Percentiles rank a stretch among this genome's conserved stretches.
These are phyloP conservation scores for Tillandsia leiboldiana DNA, from an alignment of 176 grass and related monocot genomes.

Conservation along the genomic window DNA sequence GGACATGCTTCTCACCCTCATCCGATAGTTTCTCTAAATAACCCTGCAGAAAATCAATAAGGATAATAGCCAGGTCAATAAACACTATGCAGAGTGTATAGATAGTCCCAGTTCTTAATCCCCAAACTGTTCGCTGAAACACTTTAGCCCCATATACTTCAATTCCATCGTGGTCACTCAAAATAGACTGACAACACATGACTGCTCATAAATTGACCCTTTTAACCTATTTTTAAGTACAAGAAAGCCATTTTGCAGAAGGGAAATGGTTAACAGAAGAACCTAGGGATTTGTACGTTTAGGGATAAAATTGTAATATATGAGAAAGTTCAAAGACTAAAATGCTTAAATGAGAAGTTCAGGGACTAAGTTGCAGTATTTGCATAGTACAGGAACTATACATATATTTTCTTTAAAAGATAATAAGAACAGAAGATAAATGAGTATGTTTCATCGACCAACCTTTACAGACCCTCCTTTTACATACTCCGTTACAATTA, in stretches of 20 bases:
- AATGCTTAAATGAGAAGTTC: no score
- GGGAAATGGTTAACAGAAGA: no score
- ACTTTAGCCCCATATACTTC: no score
- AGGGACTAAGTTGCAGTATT: no score
- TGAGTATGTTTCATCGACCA: slow-evolving; percentile 10
- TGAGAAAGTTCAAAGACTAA: no score
- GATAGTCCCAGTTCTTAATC: not conserved
- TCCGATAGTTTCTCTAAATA: slow-evolving; percentile 61
- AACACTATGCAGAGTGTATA: not conserved
- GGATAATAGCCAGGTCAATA: not conserved
- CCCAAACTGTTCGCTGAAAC: no score
- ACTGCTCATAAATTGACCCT: slow-evolving; percentile 2
- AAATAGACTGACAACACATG: no score
- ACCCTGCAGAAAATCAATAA: slow-evolving; percentile 28
- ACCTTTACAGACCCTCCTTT: slow-evolving; percentile 94
- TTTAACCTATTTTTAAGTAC: not conserved
- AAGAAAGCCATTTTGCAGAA: slow-evolving; percentile 7
- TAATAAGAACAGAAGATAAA: not conserved
- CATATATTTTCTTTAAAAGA: not conserved
- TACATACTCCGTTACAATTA: slow-evolving; percentile 87
- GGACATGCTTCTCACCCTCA: slow-evolving; percentile 61
- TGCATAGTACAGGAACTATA: no score
- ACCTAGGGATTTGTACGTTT: no score
- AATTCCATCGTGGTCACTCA: no score
- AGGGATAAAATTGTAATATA: no score